Evolutionary conservation across 306 rosid genomes (phyloP).

Genomic region (Corylus americana): DNA sequence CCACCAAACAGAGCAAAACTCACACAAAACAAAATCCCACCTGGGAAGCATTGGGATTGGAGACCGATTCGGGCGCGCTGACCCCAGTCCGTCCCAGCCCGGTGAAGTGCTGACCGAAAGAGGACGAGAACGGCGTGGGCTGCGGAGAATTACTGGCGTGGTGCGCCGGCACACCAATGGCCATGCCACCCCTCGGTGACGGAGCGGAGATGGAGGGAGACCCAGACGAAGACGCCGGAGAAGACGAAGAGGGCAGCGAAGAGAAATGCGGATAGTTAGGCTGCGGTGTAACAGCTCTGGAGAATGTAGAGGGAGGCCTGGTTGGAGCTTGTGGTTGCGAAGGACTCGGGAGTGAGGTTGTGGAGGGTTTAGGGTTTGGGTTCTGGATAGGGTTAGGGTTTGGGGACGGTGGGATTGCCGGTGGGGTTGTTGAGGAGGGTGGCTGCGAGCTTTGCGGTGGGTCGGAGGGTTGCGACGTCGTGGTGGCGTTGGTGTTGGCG

Average conservation of each 20-base stretch:
- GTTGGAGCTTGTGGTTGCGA: conserved; percentile 22
- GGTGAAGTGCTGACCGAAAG: conserved; percentile 79
- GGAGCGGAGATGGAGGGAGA: conserved; percentile 41
- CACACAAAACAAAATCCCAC: conserved; percentile 25
- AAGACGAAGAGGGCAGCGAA: conserved; percentile 35
- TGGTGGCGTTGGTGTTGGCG: background rate
- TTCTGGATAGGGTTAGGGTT: conserved; percentile 43
- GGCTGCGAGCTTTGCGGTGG: conserved; percentile 13
- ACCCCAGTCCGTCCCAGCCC: conserved; percentile 71
- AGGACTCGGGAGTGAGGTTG: conserved; percentile 37
- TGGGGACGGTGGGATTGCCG: conserved; percentile 30
- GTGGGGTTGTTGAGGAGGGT: conserved; percentile 34
- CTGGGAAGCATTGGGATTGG: conserved; percentile 64
- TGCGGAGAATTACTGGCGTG: conserved; percentile 43
- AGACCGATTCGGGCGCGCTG: conserved; percentile 41
- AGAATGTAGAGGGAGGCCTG: conserved; percentile 58
- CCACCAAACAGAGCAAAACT: background rate
- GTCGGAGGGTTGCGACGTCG: conserved; percentile 8
- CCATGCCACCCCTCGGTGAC: conserved; percentile 61
- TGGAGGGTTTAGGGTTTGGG: conserved; percentile 36
- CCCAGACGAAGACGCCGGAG: conserved; percentile 37
- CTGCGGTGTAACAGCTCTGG: conserved; percentile 43
- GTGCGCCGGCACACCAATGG: conserved; percentile 82
- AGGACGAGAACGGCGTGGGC: conserved; percentile 52
- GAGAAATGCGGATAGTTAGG: conserved; percentile 57